Percentiles rank a stretch among this genome's conserved stretches.
These are phyloP conservation scores for Hyphodiscus sp. DNA, from an alignment of 2,329 filamentous ascomycete genomes.

Conservation along the genomic window DNA sequence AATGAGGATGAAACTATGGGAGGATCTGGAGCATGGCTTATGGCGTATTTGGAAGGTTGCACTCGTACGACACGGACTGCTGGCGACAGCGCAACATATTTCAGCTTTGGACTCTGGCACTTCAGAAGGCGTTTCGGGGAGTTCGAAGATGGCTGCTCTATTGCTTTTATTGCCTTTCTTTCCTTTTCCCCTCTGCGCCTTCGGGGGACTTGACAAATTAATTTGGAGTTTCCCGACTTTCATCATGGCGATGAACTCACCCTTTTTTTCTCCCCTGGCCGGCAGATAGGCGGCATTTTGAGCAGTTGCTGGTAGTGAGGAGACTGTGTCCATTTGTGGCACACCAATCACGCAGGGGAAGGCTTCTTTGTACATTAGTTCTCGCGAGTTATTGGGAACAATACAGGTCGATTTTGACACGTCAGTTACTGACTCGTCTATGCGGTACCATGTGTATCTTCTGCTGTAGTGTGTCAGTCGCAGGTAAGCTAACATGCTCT, in stretches of 20 bases:
- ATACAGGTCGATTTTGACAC: not conserved
- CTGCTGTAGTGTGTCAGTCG: not conserved
- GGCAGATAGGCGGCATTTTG: not conserved
- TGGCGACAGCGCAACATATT: not conserved
- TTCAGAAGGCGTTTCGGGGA: not conserved
- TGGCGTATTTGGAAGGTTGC: not conserved
- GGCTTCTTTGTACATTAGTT: not conserved
- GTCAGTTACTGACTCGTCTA: not conserved
- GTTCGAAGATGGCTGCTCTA: not conserved
- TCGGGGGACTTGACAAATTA: not conserved
- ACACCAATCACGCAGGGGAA: not conserved
- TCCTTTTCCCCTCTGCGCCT: not conserved
- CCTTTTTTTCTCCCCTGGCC: not conserved
- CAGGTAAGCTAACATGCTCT: not conserved
- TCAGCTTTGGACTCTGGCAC: not conserved
- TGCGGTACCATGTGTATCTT: not conserved
- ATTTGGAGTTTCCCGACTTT: not conserved
- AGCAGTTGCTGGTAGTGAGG: not conserved
- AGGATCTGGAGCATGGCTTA: conserved; percentile 3
- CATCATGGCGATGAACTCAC: not conserved
- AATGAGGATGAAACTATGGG: not conserved
- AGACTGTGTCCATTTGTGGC: not conserved
- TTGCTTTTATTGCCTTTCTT: not conserved
- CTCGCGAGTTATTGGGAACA: not conserved
- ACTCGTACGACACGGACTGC: not conserved